A percentile compares a stretch with the other conserved stretches of the same genome.
These are phyloP conservation scores for Gryganskiella cystojenkinii DNA, from an alignment of 192 early-diverging fungal species.

Conservation along the genomic window DNA sequence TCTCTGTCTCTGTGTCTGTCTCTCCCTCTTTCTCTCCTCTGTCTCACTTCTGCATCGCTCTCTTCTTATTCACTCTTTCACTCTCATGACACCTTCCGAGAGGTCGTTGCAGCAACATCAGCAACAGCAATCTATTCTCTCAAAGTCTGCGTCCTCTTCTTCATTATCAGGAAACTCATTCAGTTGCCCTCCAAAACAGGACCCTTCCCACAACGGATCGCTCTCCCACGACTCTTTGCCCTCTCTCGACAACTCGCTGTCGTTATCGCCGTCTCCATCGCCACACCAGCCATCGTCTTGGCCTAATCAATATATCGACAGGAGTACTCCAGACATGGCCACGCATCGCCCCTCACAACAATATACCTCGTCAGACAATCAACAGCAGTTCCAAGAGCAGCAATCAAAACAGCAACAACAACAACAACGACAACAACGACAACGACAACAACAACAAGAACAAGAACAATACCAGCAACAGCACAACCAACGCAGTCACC, in stretches of 20 bases:
- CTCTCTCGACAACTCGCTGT: background rate
- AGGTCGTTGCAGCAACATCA: conserved; percentile 28
- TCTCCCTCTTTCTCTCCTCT: background rate
- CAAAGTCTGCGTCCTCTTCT: background rate
- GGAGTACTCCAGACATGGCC: too few species aligned
- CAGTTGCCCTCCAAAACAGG: background rate
- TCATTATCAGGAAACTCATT: background rate
- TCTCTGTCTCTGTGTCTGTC: background rate
- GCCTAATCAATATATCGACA: too few species aligned
- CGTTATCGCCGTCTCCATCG: too few species aligned
- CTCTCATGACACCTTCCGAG: conserved; percentile 15
- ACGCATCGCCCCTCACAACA: too few species aligned
- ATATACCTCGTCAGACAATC: too few species aligned
- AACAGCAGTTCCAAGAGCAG: too few species aligned
- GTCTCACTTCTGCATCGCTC: background rate
- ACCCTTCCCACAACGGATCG: background rate
- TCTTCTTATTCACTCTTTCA: background rate
- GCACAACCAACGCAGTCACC: background rate
- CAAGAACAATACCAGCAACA: background rate
- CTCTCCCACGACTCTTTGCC: background rate
- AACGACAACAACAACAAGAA: conserved; percentile 2
- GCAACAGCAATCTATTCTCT: conserved; percentile 7
- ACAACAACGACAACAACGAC: conserved; percentile 9
- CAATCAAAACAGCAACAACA: conserved; percentile 1
- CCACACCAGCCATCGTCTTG: too few species aligned